Evolutionary conservation across 768 basidiomycete genomes (phyloP).

Genomic region (Mycena polygramma): DNA sequence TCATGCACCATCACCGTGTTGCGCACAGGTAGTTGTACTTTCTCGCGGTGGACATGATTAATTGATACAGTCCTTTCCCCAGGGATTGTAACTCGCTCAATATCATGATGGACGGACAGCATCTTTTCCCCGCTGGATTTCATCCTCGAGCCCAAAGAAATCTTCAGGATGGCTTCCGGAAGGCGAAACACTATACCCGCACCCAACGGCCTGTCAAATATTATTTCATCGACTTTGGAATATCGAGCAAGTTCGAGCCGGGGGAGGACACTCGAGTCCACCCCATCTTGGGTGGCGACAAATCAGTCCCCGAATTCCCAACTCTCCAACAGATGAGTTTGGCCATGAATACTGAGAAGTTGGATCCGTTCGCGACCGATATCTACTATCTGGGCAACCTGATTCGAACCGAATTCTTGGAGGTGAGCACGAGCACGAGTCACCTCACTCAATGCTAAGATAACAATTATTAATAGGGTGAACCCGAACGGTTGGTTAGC

Average conservation of each 20-base stretch:
- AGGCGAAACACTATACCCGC: background rate
- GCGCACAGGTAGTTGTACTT: constrained; percentile 9
- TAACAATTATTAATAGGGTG: background rate
- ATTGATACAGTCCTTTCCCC: no score
- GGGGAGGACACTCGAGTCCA: background rate
- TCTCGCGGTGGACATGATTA: background rate
- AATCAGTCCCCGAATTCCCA: constrained; percentile 40
- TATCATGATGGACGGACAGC: constrained; percentile 41
- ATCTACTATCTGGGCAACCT: constrained; percentile 52
- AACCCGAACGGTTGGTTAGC: background rate
- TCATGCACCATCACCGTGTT: constrained; percentile 48
- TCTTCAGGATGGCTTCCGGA: background rate
- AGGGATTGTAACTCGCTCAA: constrained; percentile 41
- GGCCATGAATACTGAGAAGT: background rate
- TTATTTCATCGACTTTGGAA: constrained; percentile 39
- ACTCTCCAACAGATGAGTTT: constrained; percentile 13
- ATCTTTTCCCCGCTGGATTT: constrained; percentile 34
- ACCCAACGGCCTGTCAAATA: constrained; percentile 22
- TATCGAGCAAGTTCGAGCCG: constrained; percentile 17
- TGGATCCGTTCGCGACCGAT: constrained; percentile 51
- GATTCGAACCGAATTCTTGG: constrained; percentile 43
- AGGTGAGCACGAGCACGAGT: constrained; percentile 37
- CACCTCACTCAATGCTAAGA: background rate
- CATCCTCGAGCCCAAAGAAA: constrained; percentile 28
- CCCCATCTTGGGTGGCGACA: constrained; percentile 29